These are phyloP conservation scores for Penicillium sp. DNA, from an alignment of 2,329 filamentous ascomycete genomes.

Conservation along the genomic window DNA sequence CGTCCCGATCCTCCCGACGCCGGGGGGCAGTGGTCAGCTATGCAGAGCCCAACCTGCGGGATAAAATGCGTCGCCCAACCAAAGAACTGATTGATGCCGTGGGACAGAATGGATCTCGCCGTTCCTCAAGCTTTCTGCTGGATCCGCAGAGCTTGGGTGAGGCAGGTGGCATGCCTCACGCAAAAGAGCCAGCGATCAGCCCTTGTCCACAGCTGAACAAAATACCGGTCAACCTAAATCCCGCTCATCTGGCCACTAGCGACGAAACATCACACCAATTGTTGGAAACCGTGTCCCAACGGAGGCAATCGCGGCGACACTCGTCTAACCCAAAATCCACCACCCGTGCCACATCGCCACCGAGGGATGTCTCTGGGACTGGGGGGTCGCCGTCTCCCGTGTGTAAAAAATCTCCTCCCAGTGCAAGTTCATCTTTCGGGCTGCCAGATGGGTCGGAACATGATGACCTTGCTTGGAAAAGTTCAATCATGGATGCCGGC, in stretches of 20 bases:
- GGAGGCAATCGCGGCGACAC: conserved; percentile 31
- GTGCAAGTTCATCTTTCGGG: conserved; percentile 1
- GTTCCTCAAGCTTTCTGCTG: conserved; percentile 47
- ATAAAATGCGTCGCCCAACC: conserved; percentile 80
- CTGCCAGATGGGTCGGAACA: conserved; percentile 8
- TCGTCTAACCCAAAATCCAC: conserved; percentile 31
- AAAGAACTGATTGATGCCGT: conserved; percentile 76
- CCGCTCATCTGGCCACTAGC: conserved; percentile 17
- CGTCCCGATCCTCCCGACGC: conserved; percentile 65
- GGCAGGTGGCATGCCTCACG: conserved; percentile 5
- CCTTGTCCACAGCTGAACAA: neutral
- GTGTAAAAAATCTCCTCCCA: neutral
- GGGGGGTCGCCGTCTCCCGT: neutral
- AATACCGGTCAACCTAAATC: conserved; percentile 9
- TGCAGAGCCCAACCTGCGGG: conserved; percentile 75
- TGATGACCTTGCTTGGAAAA: conserved; percentile 10
- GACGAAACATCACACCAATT: conserved; percentile 18
- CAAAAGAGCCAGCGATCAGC: neutral
- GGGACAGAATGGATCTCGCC: conserved; percentile 50
- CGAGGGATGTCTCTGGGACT: conserved; percentile 1
- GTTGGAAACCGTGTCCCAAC: conserved; percentile 27
- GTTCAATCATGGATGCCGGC: conserved; percentile 10
- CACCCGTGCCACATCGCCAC: conserved; percentile 1
- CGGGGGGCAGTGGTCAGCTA: conserved; percentile 72
- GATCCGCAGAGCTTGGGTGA: conserved; percentile 44